phyloP scores from a whole-genome alignment of 371 early-diverging fungal genomes.

The Actinomortierella wolfii region DNA sequence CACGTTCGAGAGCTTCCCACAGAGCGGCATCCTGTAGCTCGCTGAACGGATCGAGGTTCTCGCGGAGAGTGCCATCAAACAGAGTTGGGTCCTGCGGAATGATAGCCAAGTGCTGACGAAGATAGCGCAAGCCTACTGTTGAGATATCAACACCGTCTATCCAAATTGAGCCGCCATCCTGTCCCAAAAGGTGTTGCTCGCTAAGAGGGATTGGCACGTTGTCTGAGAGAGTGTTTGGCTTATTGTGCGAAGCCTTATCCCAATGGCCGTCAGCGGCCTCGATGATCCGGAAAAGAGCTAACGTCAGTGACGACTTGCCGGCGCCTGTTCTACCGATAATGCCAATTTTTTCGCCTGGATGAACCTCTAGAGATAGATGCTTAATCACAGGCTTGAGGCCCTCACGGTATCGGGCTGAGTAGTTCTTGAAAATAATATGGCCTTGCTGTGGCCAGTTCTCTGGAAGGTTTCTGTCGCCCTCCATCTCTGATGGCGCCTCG shows the following conservation, averaged over 20 bases:
- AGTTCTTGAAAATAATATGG: slow-evolving; percentile 57
- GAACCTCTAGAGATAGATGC: slow-evolving; percentile 53
- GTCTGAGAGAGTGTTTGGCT: too few relatives aligned
- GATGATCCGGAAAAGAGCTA: slow-evolving; percentile 27
- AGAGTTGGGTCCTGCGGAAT: too few relatives aligned
- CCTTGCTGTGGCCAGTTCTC: slow-evolving; percentile 75
- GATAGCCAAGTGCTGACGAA: too few relatives aligned
- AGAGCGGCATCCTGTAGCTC: too few relatives aligned
- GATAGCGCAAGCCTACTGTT: too few relatives aligned
- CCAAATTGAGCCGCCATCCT: too few relatives aligned
- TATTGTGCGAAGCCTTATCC: slow-evolving; percentile 3
- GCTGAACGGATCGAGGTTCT: too few relatives aligned
- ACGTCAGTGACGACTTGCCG: slow-evolving; percentile 25
- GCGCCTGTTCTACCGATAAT: slow-evolving; percentile 59
- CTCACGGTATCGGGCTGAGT: slow-evolving; percentile 20
- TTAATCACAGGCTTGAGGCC: slow-evolving; percentile 56
- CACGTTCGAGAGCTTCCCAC: too few relatives aligned
- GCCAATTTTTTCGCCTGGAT: slow-evolving; percentile 63
- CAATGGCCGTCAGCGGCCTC: slow-evolving; percentile 29
- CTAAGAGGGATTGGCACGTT: too few relatives aligned
- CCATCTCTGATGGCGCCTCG: slow-evolving; percentile 54
- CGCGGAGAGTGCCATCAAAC: too few relatives aligned
- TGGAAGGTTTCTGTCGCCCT: slow-evolving; percentile 19
- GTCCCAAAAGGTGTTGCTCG: too few relatives aligned
- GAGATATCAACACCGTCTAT: too few relatives aligned